These are phyloP conservation scores for Herpotrichia juniperi DNA, from an alignment of 2,329 filamentous ascomycete species.

Conservation along the genomic window DNA sequence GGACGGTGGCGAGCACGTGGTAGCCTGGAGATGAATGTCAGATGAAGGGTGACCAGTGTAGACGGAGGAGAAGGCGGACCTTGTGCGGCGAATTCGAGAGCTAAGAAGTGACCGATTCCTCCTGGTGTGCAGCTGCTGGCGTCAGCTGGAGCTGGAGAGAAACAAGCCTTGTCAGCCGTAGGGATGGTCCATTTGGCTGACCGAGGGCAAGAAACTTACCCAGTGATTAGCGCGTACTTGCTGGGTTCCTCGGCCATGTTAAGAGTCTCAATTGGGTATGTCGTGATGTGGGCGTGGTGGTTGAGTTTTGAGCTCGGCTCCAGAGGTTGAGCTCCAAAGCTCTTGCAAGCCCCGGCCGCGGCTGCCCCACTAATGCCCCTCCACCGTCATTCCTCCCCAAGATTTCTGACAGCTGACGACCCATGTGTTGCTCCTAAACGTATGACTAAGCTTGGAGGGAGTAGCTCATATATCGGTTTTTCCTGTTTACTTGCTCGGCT, in stretches of 20 bases:
- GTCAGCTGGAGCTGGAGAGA: constrained; percentile 14
- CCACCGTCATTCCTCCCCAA: not conserved
- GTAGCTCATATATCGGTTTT: not conserved
- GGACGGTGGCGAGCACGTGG: constrained; percentile 64
- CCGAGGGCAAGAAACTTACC: constrained; percentile 27
- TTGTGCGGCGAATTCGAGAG: constrained; percentile 60
- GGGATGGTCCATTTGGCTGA: not conserved
- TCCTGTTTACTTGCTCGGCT: not conserved
- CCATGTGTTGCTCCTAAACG: too few species aligned
- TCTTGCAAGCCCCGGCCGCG: not conserved
- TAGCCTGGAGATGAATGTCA: constrained; percentile 44
- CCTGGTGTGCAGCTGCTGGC: constrained; percentile 55
- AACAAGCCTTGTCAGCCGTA: not conserved
- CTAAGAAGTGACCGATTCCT: constrained; percentile 65
- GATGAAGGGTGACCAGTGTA: not conserved
- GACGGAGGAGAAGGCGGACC: constrained; percentile 25
- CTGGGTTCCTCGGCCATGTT: constrained; percentile 16
- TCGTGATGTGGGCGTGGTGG: not conserved
- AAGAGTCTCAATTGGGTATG: not conserved
- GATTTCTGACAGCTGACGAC: too few species aligned
- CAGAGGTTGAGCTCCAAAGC: not conserved
- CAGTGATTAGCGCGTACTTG: constrained; percentile 46
- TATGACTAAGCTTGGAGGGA: not conserved
- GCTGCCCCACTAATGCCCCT: not conserved
- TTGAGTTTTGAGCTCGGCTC: not conserved